Percentiles rank a stretch among this genome's conserved stretches.
phyloP scores from a whole-genome alignment of 1,284 basidiomycete genomes.

The Marasmius sp. region DNA sequence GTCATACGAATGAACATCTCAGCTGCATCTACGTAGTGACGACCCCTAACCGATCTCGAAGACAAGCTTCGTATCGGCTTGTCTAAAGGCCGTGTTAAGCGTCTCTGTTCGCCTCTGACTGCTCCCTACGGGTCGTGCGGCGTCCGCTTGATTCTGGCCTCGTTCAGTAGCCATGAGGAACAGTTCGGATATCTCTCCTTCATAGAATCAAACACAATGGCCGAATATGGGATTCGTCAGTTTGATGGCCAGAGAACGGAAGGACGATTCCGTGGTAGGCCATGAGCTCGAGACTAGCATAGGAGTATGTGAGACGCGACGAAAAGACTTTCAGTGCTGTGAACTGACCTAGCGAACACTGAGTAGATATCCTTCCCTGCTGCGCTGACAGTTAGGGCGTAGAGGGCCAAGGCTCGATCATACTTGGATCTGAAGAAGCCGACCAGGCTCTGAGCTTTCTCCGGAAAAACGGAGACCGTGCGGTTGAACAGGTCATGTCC shows the following conservation, averaged over 20 bases:
- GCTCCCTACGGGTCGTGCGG: constrained; percentile 60
- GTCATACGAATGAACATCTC: no score
- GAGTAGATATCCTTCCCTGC: constrained; percentile 66
- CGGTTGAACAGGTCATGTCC: constrained; percentile 76
- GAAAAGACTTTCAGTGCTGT: neutral
- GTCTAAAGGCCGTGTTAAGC: constrained; percentile 49
- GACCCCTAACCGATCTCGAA: constrained; percentile 81
- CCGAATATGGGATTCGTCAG: constrained; percentile 68
- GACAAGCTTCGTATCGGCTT: constrained; percentile 73
- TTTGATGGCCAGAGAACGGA: constrained; percentile 70
- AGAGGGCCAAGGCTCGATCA: constrained; percentile 61
- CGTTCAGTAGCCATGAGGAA: constrained; percentile 76
- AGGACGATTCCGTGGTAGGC: constrained; percentile 73
- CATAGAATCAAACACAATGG: constrained; percentile 56
- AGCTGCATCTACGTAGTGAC: no score
- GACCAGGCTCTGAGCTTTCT: constrained; percentile 63
- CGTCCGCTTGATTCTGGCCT: no score
- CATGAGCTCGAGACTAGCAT: constrained; percentile 68
- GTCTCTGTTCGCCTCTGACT: constrained; percentile 44
- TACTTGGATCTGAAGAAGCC: constrained; percentile 75
- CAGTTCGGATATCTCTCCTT: constrained; percentile 64
- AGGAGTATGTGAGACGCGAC: neutral
- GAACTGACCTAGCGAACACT: constrained; percentile 66
- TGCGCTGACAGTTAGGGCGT: constrained; percentile 66
- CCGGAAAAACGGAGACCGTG: constrained; percentile 72